Evolutionary conservation across 1,139 yeast species (phyloP).

Genomic region (Sugiyamaella xylanicola): DNA sequence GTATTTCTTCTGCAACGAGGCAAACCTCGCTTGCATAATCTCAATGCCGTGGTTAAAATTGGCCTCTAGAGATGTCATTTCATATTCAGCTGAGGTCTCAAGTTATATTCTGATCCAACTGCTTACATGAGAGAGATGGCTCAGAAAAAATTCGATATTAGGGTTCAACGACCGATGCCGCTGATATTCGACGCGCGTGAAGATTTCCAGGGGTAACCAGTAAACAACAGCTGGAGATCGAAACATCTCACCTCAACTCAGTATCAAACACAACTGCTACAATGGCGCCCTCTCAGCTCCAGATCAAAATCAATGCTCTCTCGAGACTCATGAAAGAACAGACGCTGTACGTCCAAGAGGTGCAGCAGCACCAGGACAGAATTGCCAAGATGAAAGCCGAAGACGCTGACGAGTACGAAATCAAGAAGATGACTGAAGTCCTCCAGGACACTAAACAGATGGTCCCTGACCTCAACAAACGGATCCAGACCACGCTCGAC

Average conservation of each 20-base stretch:
- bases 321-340: constrained; percentile 76
- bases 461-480: constrained; percentile 61
- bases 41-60: constrained; percentile 12
- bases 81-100: background rate
- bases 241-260: background rate
- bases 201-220: constrained; percentile 7
- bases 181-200: too few species aligned
- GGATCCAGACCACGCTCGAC: constrained; percentile 53
- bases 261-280: background rate
- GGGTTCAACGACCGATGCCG: too few species aligned
- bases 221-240: background rate
- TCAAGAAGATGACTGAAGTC: constrained; percentile 67
- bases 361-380: constrained; percentile 56
- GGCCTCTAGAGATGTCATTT: constrained; percentile 1
- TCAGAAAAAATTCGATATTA: constrained; percentile 7
- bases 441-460: constrained; percentile 68
- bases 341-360: constrained; percentile 62
- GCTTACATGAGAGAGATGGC: background rate
- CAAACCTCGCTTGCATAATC: constrained; percentile 12
- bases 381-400: constrained; percentile 47
- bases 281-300: constrained; percentile 78
- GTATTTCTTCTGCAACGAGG: constrained; percentile 11
- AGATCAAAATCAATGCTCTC: constrained; percentile 75
- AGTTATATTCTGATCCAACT: too few species aligned
- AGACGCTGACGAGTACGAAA: constrained; percentile 65